Evolutionary conservation across 768 basidiomycete genomes (phyloP).

Genomic region (Lentinus tigrinus): DNA sequence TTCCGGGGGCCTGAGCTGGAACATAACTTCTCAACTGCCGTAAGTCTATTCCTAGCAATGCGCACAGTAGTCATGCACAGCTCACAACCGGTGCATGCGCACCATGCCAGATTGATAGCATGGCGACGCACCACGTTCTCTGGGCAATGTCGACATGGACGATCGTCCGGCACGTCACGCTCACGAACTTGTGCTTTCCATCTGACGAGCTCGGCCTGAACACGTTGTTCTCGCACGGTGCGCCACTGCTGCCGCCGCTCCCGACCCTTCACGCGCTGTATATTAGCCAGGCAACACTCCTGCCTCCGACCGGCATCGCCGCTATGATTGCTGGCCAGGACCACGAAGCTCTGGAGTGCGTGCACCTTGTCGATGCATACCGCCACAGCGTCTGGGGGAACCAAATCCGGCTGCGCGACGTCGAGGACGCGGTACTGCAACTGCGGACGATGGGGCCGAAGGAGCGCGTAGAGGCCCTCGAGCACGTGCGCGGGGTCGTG

Average conservation of each 20-base stretch:
- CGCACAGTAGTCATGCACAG: no score
- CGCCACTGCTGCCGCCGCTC: conserved; percentile 35
- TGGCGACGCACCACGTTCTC: conserved; percentile 38
- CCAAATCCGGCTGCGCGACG: conserved; percentile 47
- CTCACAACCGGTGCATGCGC: no score
- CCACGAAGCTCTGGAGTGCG: conserved; percentile 28
- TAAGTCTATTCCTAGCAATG: conserved; percentile 39
- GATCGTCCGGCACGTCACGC: conserved; percentile 43
- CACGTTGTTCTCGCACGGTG: conserved; percentile 15
- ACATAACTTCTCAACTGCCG: conserved; percentile 63
- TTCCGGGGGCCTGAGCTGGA: conserved; percentile 63
- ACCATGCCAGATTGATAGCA: conserved; percentile 47
- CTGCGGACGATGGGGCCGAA: conserved; percentile 25
- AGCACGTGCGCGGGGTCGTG: conserved; percentile 40
- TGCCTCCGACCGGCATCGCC: conserved; percentile 41
- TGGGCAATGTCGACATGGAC: conserved; percentile 40
- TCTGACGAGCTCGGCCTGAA: conserved; percentile 21
- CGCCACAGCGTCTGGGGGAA: conserved; percentile 58
- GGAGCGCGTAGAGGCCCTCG: conserved; percentile 18
- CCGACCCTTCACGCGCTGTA: conserved; percentile 43
- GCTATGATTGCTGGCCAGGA: conserved; percentile 32
- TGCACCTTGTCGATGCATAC: conserved; percentile 55
- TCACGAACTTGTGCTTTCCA: conserved; percentile 48
- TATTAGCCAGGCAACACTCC: conserved; percentile 49
- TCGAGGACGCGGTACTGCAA: conserved; percentile 38